Conservation (phyloP, 2,329 filamentous ascomycete genomes). For the Paramyrothecium roridum region DNA sequence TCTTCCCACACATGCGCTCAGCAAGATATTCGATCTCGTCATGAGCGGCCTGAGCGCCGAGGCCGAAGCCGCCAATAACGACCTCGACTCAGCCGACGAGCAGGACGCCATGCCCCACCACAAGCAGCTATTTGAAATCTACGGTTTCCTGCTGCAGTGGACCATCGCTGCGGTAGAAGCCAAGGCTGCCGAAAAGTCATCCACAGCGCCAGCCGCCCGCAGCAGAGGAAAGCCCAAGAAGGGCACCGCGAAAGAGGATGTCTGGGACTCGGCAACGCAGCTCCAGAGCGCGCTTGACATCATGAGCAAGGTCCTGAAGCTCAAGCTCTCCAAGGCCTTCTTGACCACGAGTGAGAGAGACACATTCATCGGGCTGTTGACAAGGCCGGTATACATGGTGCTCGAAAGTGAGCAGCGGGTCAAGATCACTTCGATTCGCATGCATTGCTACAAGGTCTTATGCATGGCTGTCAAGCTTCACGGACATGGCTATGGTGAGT, state of each 20-base stretch:
- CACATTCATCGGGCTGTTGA: constrained; percentile 89
- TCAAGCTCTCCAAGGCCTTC: constrained; percentile 91
- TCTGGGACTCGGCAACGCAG: constrained; percentile 87
- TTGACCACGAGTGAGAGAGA: constrained; percentile 94
- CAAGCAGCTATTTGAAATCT: constrained; percentile 89
- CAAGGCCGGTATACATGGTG: constrained; percentile 87
- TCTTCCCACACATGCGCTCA: constrained; percentile 77
- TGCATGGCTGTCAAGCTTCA: constrained; percentile 98
- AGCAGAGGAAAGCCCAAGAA: constrained; percentile 77
- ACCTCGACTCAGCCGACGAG: constrained; percentile 82
- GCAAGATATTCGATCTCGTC: constrained; percentile 89
- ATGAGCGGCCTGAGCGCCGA: constrained; percentile 83
- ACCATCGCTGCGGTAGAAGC: constrained; percentile 90
- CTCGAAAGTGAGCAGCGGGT: constrained; percentile 91
- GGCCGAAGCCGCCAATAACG: constrained; percentile 79
- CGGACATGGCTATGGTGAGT: constrained; percentile 86
- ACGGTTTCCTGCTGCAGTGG: constrained; percentile 93
- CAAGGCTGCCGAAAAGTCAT: constrained; percentile 87
- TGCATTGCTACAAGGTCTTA: constrained; percentile 96
- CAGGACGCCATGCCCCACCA: constrained; percentile 83
- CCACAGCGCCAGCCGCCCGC: constrained; percentile 62
- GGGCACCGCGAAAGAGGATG: constrained; percentile 71
- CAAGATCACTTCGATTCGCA: constrained; percentile 84
- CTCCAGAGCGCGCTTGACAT: constrained; percentile 84
- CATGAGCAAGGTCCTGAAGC: constrained; percentile 93